These are phyloP conservation scores for Lactuca sativa DNA, from an alignment of 129 eudicot species.

Conservation along the genomic window DNA sequence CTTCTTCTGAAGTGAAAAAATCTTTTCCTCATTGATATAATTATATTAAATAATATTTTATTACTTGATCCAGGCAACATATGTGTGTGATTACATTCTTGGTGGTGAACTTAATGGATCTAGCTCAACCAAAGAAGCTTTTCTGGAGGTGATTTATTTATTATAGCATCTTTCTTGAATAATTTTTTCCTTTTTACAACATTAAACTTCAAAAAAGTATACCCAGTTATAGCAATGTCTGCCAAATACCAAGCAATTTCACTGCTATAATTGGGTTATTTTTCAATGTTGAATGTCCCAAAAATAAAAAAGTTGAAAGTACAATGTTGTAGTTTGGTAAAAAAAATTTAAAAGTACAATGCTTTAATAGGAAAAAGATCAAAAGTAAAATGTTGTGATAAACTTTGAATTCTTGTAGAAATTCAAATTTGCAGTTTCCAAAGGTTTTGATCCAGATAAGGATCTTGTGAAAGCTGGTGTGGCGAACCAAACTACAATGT, in stretches of 20 bases:
- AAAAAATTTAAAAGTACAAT: too few relatives aligned
- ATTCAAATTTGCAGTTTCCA: conserved; percentile 79
- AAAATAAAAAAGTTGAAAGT: too few relatives aligned
- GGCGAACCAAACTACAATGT: conserved; percentile 98
- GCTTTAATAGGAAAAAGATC: too few relatives aligned
- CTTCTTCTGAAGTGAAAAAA: conserved; percentile 2
- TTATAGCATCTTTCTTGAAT: background rate
- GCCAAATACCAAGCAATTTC: too few relatives aligned
- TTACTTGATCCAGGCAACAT: conserved; percentile 58
- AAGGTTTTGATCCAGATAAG: conserved; percentile 88
- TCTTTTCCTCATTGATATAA: conserved; percentile 2
- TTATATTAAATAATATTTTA: conserved; percentile 2
- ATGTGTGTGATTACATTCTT: conserved; percentile 96
- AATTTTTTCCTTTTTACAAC: too few relatives aligned
- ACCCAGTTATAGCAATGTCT: too few relatives aligned
- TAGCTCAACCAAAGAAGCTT: conserved; percentile 91
- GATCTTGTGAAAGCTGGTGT: conserved; percentile 84
- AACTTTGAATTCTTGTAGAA: conserved; percentile 51
- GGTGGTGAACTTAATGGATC: conserved; percentile 90
- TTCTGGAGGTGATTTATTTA: conserved; percentile 83
- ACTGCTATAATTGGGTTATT: too few relatives aligned
- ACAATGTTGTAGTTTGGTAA: too few relatives aligned
- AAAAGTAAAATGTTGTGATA: background rate
- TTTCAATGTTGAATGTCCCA: too few relatives aligned
- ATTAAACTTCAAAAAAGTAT: too few relatives aligned